Base-by-base conservation (phyloP, 2,329 filamentous ascomycete species). In the Claviceps pusilla region DNA sequence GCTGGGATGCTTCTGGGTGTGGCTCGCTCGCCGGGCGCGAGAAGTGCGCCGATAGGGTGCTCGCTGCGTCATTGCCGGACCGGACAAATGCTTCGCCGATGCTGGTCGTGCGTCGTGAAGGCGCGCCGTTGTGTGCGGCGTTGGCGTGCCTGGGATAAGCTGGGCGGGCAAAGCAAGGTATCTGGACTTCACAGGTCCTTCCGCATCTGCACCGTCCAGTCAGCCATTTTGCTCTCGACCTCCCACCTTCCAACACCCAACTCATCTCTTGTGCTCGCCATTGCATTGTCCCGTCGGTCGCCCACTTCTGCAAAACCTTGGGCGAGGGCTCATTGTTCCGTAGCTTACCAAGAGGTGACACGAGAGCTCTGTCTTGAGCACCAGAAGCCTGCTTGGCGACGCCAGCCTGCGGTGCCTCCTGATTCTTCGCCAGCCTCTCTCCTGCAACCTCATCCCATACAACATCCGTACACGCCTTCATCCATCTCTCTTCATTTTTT, bases 1-100 rank as follows among this genome's bases (percentile, higher is more conserved):
- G 50, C 42, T 24, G 42, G 41, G 10, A 31, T 29, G 6, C 24
- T 28, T 16, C 47, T 9, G 12, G 24, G 28, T 42, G 46, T 14
- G 19, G 41, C 9, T 37, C 7, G 6, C 11, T 9, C 1, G 10
- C 35, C 11, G 35, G 35, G 31, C 7, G 31, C 46, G n/a, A 35
- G n/a, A 54, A 41, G 35, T 29, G 7, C 47, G 39, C 47, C 46
- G 54, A 50, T 55, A 49, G 50, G 54, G n/a, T 35, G 35, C 6
- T 11, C 10, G 41, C 6, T n/a, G 28, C 4, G 39, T 33, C 10
- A 10, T 14, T 12, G 45, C 28, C 31, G 35, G 50, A 35, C 39
- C 55, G 57, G 54, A 55, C 47, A 54, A 58, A 57, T 37, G 48
- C 56, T 59, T 56, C 43, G 48, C 56, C 57, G 54, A 7, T 39